A percentile compares a stretch with the other conserved stretches of the same genome.
Evolutionary conservation across 192 early-diverging fungal species (phyloP).

Genomic region (Linnemannia zychae): DNA sequence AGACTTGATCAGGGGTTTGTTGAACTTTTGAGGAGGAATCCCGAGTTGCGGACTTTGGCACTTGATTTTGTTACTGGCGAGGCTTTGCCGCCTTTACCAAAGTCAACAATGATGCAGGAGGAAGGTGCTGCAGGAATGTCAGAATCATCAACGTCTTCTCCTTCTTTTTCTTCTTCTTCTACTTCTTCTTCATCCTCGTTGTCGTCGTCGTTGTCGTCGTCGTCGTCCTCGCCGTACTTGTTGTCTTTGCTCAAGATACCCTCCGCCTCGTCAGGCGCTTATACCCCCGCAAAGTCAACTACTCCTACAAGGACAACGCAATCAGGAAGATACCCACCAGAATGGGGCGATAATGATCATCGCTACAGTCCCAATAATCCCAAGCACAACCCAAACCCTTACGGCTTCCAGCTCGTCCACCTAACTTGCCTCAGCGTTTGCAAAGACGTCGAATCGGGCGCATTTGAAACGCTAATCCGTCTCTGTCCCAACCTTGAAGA

Average conservation of each 20-base stretch:
- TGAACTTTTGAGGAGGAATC: constrained; percentile 9
- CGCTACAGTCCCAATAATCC: background rate
- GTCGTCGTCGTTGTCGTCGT: background rate
- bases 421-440: constrained; percentile 23
- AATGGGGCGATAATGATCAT: background rate
- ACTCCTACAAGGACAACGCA: background rate
- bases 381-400: background rate
- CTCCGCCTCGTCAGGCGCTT: background rate
- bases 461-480: constrained; percentile 19
- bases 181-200: too few species aligned
- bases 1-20: constrained; percentile 13
- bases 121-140: too few species aligned
- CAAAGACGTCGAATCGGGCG: constrained; percentile 27
- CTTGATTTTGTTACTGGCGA: constrained; percentile 30
- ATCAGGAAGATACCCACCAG: constrained; percentile 1
- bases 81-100: background rate
- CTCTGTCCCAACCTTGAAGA: constrained; percentile 27
- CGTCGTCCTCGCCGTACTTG: background rate
- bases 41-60: constrained; percentile 8
- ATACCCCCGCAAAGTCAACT: background rate
- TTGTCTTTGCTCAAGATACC: background rate
- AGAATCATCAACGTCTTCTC: too few species aligned
- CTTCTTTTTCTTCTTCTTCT: too few species aligned
- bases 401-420: constrained; percentile 4
- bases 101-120: too few species aligned